phyloP scores from a whole-genome alignment of 192 early-diverging fungal genomes.

The Ambispora gerdemannii region DNA sequence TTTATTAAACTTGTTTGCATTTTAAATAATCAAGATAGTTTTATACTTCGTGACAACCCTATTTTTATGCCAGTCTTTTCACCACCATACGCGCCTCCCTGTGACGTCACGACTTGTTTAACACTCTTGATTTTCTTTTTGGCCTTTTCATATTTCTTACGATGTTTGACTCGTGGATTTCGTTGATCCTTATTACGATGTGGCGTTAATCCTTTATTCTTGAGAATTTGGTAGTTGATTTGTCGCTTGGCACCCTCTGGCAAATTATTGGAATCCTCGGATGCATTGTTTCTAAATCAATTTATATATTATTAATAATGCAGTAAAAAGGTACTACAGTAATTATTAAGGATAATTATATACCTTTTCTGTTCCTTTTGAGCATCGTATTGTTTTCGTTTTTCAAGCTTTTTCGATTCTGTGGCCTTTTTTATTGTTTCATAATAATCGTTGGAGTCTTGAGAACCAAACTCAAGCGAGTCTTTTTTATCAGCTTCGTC shows the following conservation, averaged over 20 bases:
- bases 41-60: constrained; percentile 75
- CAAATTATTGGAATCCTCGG: constrained; percentile 26
- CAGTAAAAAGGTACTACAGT: no score
- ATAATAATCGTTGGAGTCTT: constrained; percentile 56
- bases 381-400: constrained; percentile 43
- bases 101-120: constrained; percentile 67
- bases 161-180: constrained; percentile 92
- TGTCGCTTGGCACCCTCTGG: constrained; percentile 66
- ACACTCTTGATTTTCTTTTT: constrained; percentile 86
- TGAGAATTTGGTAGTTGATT: constrained; percentile 85
- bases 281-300: no score
- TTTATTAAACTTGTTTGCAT: no score
- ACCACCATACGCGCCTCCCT: constrained; percentile 78
- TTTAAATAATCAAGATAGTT: no score
- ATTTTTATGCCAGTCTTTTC: constrained; percentile 94
- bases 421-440: constrained; percentile 43
- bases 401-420: constrained; percentile 51
- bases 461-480: constrained; percentile 39
- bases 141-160: constrained; percentile 83
- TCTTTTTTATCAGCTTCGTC: constrained; percentile 53
- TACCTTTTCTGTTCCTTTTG: constrained; percentile 40
- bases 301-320: no score
- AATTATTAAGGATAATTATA: no score
- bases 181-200: constrained; percentile 87
- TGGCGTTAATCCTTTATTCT: constrained; percentile 94